Evolutionary conservation across 2,329 filamentous ascomycete genomes (phyloP), one percentile per base, ranked within the genome.

Genomic region (Escovopsis weberi): DNA sequence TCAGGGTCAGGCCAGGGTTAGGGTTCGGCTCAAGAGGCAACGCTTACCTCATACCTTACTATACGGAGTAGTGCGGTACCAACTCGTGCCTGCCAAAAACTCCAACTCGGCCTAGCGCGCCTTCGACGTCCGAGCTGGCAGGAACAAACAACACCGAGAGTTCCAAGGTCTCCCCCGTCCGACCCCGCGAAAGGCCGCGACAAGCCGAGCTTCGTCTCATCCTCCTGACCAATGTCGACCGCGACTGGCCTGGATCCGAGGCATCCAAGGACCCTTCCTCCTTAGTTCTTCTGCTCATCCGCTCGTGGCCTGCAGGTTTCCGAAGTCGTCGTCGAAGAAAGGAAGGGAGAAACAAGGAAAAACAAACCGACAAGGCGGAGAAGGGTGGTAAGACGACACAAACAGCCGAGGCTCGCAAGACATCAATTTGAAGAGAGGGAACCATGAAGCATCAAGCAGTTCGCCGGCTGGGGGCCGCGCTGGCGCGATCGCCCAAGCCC

Each of bases 131-230:
- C 23, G 23, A 23, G 23, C 23, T 23, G 23, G 23, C 23, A 23
- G 23, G 23, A 23, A 6, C 23, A 23, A 23, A 23, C 23, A 23
- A 23, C 23, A 23, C 23, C 23, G 23, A 23, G 8, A 7, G 4
- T 9, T 9, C 28, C 4, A 32, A 11, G 8, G 28, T 9, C 28
- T 32, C 11, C 8, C 28, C 11, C 28, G 28, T 32, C 41, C 41
- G 46, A 50, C 53, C 50, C 58, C 58, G 54, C 55, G 48, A 51
- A 48, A 51, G 55, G 57, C 61, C 61, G 61, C 50, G 41, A 47
- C 59, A 64, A 64, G 51, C 61, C 61, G 61, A 63, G 54, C 51
- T 26, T 36, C 53, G 50, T 53, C 56, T 50, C 54, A 51, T 41
- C 36, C 36, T 46, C 45, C 44, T 42, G 44, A 46, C 45, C 45